These are phyloP conservation scores for Xylaria sp. DNA, from an alignment of 2,329 filamentous ascomycete genomes.

Conservation along the genomic window DNA sequence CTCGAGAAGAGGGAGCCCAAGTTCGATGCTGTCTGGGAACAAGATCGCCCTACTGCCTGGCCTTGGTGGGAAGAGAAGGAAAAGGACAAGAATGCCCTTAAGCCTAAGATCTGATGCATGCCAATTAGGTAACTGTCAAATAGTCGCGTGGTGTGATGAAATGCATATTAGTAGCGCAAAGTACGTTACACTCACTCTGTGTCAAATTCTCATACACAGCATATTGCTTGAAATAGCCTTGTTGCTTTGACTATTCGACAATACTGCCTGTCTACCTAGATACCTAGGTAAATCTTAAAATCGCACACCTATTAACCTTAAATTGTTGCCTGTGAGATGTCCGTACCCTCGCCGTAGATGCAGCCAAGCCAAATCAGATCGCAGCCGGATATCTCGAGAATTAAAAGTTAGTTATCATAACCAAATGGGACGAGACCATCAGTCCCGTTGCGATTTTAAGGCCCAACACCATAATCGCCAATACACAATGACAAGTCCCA, in stretches of 20 bases:
- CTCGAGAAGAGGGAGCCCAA: conserved; percentile 72
- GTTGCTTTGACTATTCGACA: conserved; percentile 15
- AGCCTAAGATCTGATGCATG: conserved; percentile 29
- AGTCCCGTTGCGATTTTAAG: neutral
- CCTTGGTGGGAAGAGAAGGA: conserved; percentile 74
- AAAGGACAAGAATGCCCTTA: conserved; percentile 21
- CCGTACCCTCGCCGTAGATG: conserved; percentile 9
- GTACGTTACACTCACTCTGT: neutral
- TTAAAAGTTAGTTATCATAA: conserved; percentile 15
- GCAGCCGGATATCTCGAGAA: conserved; percentile 36
- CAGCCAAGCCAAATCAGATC: conserved; percentile 21
- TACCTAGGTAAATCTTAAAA: conserved; percentile 14
- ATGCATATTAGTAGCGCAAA: neutral
- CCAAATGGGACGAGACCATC: conserved; percentile 6
- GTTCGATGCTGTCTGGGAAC: conserved; percentile 69
- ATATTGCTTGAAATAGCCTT: conserved; percentile 5
- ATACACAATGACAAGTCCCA: conserved; percentile 9
- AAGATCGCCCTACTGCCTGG: conserved; percentile 67
- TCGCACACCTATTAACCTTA: conserved; percentile 12
- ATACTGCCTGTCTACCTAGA: conserved; percentile 15
- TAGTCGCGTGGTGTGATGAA: neutral
- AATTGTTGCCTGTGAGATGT: conserved; percentile 33
- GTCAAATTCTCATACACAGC: neutral
- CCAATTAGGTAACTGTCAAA: neutral
- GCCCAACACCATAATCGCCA: conserved; percentile 18